phyloP scores from a whole-genome alignment of 257 asterid genomes.

The Perilla frutescens region DNA sequence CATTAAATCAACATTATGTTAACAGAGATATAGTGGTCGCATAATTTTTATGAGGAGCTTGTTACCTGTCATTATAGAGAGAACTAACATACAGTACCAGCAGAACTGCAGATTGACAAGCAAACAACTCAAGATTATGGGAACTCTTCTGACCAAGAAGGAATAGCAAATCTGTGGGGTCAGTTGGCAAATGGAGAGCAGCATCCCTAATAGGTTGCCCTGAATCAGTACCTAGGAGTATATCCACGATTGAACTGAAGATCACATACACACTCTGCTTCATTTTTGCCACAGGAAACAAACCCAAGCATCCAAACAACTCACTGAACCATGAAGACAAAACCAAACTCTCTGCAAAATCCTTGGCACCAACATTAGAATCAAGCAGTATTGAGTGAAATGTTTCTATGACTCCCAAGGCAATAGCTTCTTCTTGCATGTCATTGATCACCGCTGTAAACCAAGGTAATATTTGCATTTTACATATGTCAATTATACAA shows the following conservation, averaged over 20 bases:
- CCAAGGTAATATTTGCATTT: constrained; percentile 76
- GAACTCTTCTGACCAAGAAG: constrained; percentile 87
- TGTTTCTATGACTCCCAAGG: constrained; percentile 76
- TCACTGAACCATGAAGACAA: constrained; percentile 86
- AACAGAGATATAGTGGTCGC: not conserved
- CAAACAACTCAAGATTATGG: constrained; percentile 57
- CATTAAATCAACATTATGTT: constrained; percentile 13
- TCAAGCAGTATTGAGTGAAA: constrained; percentile 69
- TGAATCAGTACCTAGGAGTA: constrained; percentile 67
- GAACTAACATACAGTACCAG: constrained; percentile 74
- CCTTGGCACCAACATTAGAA: constrained; percentile 53
- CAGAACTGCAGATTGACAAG: constrained; percentile 80
- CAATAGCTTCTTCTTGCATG: constrained; percentile 73
- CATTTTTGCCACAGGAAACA: constrained; percentile 75
- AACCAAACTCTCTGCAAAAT: constrained; percentile 60
- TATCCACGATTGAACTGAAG: constrained; percentile 67
- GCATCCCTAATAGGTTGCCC: constrained; percentile 77
- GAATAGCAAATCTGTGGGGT: constrained; percentile 85
- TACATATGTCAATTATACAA: constrained; percentile 56
- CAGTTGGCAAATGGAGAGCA: constrained; percentile 74
- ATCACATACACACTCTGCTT: constrained; percentile 66
- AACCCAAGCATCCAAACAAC: constrained; percentile 87
- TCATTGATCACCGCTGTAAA: constrained; percentile 57
- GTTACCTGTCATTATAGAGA: constrained; percentile 79
- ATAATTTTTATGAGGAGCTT: constrained; percentile 23